These are phyloP conservation scores for Calycina herbarum DNA, from an alignment of 2,329 filamentous ascomycete species.

Conservation along the genomic window DNA sequence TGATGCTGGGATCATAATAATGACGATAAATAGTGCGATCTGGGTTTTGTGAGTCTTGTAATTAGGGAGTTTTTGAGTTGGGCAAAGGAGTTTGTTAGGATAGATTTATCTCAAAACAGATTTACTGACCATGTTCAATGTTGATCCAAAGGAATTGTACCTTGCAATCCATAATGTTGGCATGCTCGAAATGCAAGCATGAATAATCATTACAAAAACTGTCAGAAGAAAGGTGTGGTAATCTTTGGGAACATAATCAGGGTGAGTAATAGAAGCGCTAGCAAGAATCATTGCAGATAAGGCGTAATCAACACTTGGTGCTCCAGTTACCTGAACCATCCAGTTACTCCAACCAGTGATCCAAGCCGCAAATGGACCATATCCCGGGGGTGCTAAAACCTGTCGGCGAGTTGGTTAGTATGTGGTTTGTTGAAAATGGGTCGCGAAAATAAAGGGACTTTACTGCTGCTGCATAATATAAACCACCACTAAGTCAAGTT, in stretches of 20 bases:
- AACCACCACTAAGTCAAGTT: constrained; percentile 50
- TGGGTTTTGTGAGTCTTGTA: neutral
- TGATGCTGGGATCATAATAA: constrained; percentile 64
- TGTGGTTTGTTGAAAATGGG: neutral
- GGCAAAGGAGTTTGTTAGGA: neutral
- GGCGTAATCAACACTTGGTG: constrained; percentile 67
- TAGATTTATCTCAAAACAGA: neutral
- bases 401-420: neutral
- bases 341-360: constrained; percentile 71
- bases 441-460: neutral
- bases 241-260: constrained; percentile 60
- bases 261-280: constrained; percentile 66
- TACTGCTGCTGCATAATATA: constrained; percentile 74
- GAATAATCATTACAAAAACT: constrained; percentile 65
- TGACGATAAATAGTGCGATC: constrained; percentile 11
- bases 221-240: constrained; percentile 72
- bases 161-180: constrained; percentile 69
- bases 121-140: constrained; percentile 68
- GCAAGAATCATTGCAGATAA: constrained; percentile 71
- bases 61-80: neutral
- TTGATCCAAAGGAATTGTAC: constrained; percentile 69
- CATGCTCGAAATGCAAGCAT: constrained; percentile 66
- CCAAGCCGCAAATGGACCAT: constrained; percentile 67
- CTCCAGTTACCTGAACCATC: constrained; percentile 65
- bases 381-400: constrained; percentile 60